Percentiles rank a stretch among this genome's conserved stretches.
Evolutionary conservation across 164 flowering plant species (phyloP).

Genomic region (Berberis thunbergii): DNA sequence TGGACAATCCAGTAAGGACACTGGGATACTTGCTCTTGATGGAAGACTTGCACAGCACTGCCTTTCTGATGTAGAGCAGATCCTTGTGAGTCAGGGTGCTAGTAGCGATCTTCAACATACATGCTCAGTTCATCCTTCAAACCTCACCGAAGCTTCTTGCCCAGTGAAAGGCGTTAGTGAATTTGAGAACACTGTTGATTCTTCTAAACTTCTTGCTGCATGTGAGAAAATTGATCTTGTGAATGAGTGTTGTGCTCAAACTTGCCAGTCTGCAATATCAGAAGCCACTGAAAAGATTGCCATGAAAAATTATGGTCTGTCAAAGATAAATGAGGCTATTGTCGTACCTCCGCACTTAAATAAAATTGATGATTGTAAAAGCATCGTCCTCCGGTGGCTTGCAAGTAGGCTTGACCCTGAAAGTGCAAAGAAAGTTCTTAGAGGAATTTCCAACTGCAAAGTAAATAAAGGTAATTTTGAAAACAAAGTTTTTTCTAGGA

Average conservation of each 20-base stretch:
- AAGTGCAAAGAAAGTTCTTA: constrained; percentile 63
- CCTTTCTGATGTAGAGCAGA: constrained; percentile 74
- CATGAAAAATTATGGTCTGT: constrained; percentile 36
- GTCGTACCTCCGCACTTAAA: constrained; percentile 30
- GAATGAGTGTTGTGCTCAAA: constrained; percentile 79
- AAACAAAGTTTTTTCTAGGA: background rate
- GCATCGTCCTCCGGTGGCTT: constrained; percentile 72
- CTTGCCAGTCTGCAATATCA: constrained; percentile 72
- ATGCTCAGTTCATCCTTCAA: constrained; percentile 61
- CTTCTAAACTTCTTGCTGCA: constrained; percentile 58
- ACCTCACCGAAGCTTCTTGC: constrained; percentile 81
- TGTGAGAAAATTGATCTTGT: constrained; percentile 74
- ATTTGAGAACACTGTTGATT: constrained; percentile 64
- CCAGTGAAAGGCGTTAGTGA: constrained; percentile 48
- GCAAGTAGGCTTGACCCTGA: constrained; percentile 66
- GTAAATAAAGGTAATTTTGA: constrained; percentile 62
- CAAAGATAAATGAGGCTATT: constrained; percentile 24
- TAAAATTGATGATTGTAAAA: constrained; percentile 59
- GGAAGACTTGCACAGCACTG: constrained; percentile 55
- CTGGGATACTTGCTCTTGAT: constrained; percentile 62
- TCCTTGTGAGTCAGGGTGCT: constrained; percentile 68
- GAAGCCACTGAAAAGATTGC: constrained; percentile 71
- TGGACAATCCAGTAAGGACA: constrained; percentile 69
- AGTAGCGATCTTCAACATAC: constrained; percentile 40
- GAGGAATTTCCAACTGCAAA: constrained; percentile 88